These are phyloP conservation scores for Russula brevipes DNA, from an alignment of 768 basidiomycete genomes.

Conservation along the genomic window DNA sequence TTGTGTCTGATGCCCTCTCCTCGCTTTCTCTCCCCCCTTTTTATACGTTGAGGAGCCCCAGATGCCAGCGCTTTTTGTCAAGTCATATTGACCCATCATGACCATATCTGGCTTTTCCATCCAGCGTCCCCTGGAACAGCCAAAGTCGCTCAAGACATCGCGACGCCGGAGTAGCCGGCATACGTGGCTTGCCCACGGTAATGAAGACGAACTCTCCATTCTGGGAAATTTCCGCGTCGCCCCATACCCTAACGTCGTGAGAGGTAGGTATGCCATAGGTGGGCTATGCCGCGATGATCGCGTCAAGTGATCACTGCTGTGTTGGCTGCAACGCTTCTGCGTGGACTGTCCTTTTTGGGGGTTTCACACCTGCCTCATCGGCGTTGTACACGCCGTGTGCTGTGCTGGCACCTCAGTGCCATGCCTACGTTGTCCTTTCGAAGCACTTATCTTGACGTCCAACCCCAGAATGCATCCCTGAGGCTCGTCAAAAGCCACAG, in stretches of 20 bases:
- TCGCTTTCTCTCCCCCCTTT: neutral
- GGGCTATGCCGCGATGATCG: neutral
- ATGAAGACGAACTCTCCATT: slow-evolving; percentile 3
- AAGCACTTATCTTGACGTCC: slow-evolving; percentile 12
- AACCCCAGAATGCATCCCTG: neutral
- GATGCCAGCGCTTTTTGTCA: neutral
- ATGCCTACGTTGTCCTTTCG: neutral
- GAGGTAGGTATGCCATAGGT: slow-evolving; percentile 13
- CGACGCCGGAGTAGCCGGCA: neutral
- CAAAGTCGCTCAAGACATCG: slow-evolving; percentile 15
- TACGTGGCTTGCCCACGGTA: slow-evolving; percentile 16
- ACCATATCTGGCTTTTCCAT: neutral
- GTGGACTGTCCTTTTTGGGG: neutral
- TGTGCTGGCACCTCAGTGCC: slow-evolving; percentile 7
- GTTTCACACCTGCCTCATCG: neutral
- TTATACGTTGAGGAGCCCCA: neutral
- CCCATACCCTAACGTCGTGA: neutral
- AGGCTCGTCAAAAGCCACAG: neutral
- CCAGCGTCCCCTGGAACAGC: neutral
- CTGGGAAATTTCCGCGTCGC: slow-evolving; percentile 11
- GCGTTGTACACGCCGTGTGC: slow-evolving; percentile 1
- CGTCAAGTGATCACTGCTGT: neutral
- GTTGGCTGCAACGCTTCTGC: neutral
- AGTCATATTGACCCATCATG: neutral
- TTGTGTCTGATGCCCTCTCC: slow-evolving; percentile 4